Evolutionary conservation across 129 eudicot genomes (phyloP).

Genomic region (Lactuca saligna): DNA sequence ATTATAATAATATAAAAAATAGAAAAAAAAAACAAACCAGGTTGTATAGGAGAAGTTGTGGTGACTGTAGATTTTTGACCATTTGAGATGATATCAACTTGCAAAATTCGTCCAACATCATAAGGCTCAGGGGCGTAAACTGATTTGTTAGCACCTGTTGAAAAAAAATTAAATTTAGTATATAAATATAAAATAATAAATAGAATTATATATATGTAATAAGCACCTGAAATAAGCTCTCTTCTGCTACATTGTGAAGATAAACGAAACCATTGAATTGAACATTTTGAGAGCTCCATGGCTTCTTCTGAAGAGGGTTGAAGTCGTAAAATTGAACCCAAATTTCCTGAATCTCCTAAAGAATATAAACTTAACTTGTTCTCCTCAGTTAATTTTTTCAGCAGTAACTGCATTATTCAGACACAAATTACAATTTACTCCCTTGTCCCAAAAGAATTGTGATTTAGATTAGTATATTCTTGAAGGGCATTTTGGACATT

Average conservation of each 20-base stretch:
- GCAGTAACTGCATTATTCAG: slow-evolving; percentile 50
- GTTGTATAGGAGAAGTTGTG: slow-evolving; percentile 68
- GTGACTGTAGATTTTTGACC: slow-evolving; percentile 69
- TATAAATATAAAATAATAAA: too few species aligned
- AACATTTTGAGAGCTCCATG: slow-evolving; percentile 76
- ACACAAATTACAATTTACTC: slow-evolving; percentile 4
- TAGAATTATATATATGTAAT: slow-evolving; percentile 10
- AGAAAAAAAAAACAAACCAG: slow-evolving; percentile 48
- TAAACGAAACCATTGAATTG: slow-evolving; percentile 91
- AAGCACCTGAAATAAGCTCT: slow-evolving; percentile 82
- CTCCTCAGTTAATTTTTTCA: slow-evolving; percentile 74
- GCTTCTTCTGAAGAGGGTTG: slow-evolving; percentile 72
- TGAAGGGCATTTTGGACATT: not conserved
- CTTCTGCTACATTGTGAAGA: slow-evolving; percentile 83
- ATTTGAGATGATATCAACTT: slow-evolving; percentile 73
- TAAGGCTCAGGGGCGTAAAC: slow-evolving; percentile 93
- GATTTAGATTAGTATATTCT: slow-evolving; percentile 5
- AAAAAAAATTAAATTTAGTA: slow-evolving; percentile 1
- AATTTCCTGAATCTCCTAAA: slow-evolving; percentile 55
- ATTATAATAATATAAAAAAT: not conserved
- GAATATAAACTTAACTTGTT: slow-evolving; percentile 57
- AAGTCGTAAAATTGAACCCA: slow-evolving; percentile 79
- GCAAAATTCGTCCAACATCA: slow-evolving; percentile 85
- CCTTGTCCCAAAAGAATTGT: too few species aligned
- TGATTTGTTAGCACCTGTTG: slow-evolving; percentile 83